Base-by-base conservation (phyloP, 768 basidiomycete species). In the Suillus decipiens region DNA sequence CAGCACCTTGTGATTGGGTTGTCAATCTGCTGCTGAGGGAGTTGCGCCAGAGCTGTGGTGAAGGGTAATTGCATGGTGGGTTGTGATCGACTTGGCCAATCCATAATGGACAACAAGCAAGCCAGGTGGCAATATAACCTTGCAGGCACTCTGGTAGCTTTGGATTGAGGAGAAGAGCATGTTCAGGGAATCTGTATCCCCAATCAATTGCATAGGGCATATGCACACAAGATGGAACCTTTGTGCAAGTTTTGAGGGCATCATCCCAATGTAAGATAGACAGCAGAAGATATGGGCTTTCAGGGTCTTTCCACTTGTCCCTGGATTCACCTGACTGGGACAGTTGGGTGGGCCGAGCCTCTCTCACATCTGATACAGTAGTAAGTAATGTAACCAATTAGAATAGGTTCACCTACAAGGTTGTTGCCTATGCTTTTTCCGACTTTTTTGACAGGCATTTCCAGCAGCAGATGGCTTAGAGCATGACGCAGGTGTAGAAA, bases 131-230 rank as follows among this genome's bases (percentile, higher is more conserved):
- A 31, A 59, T 17, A 43, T 39, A 59, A 37, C 19, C 31, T 14
- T 43, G 31, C 5, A 31, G n/a, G 17, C 10, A 11, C 11, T 59
- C 58, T 10, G n/a, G 39, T 17, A 42, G 31, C 36, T 37, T 31
- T 17, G 42, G 37, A 37, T 19, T 8, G 37, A 45, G 34, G 22
- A 48, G 39, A 19, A 63, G 45, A 9, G 47, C 22, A 4, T 60
- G 62, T 31, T 64, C 42, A 6, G 55, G 47, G 33, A 63, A 60
- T n/a, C 53, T 19, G 53, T 66, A 66, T 14, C 63, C 54, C 37
- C 19, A 63, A 19, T 66, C 60, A 9, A 50, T 45, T 2, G 19
- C 5, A 12, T 28, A 19, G 12, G 33, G 28, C 36, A 42, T 42
- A 8, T 63, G 42, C 34, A 61, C 43, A n/a, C 45, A 14, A 10